Conservation (phyloP, 176 grass and related monocot species). For the Ensete ventricosum region DNA sequence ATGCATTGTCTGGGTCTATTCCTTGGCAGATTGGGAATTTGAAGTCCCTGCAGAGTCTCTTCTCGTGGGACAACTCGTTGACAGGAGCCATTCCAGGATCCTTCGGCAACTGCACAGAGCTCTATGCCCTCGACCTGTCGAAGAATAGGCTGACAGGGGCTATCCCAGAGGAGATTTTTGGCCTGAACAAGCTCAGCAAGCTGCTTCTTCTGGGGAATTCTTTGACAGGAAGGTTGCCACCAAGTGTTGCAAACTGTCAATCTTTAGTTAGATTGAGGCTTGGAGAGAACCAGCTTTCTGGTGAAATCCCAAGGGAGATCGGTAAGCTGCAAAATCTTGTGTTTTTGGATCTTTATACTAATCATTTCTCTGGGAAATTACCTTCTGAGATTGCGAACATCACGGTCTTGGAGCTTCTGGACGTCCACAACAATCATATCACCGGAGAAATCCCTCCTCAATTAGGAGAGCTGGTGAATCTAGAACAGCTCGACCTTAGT, state of each 20-base stretch:
- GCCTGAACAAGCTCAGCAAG: conserved; percentile 80
- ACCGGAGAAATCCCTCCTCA: conserved; percentile 26
- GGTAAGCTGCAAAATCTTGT: conserved; percentile 24
- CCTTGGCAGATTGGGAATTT: conserved; percentile 32
- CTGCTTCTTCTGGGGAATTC: conserved; percentile 81
- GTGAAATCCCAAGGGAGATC: conserved; percentile 53
- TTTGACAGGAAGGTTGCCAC: conserved; percentile 48
- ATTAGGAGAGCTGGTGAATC: conserved; percentile 23
- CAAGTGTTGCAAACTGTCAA: conserved; percentile 53
- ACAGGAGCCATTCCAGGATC: conserved; percentile 21
- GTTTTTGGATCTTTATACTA: neutral
- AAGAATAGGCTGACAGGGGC: conserved; percentile 14
- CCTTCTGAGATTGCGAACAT: conserved; percentile 27
- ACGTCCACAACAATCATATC: conserved; percentile 31
- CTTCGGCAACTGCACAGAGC: conserved; percentile 25
- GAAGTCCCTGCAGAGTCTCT: conserved; percentile 5
- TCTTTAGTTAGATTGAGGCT: conserved; percentile 77
- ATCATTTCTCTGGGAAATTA: conserved; percentile 24
- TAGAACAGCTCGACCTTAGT: conserved; percentile 19
- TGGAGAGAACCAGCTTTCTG: conserved; percentile 66
- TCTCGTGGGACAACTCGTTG: conserved; percentile 24
- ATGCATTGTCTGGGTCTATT: conserved; percentile 24
- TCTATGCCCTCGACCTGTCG: conserved; percentile 4
- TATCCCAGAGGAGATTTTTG: conserved; percentile 46
- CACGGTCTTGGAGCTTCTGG: conserved; percentile 17